Conservation (phyloP, 2,329 filamentous ascomycete genomes). For the Colletotrichum musae region DNA sequence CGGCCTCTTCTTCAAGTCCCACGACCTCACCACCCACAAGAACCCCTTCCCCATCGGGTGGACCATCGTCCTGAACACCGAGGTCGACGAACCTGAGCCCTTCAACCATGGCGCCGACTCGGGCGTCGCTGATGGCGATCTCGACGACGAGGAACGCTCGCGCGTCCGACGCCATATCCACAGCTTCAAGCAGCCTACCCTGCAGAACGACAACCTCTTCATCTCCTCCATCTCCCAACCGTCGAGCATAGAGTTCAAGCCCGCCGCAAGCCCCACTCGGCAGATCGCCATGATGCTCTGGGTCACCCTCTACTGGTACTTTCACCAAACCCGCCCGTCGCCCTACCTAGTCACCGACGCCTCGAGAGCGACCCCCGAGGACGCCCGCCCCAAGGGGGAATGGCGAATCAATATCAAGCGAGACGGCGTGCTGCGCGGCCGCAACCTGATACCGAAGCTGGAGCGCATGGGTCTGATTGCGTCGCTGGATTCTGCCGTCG, state of each 20-base stretch:
- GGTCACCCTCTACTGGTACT: conserved; percentile 97
- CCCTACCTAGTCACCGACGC: conserved; percentile 73
- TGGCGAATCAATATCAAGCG: conserved; percentile 89
- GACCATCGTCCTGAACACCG: conserved; percentile 88
- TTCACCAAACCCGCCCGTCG: conserved; percentile 85
- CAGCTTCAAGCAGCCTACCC: conserved; percentile 81
- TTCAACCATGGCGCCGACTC: conserved; percentile 27
- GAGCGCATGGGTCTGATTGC: conserved; percentile 93
- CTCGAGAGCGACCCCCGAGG: conserved; percentile 75
- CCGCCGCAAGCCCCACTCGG: conserved; percentile 83
- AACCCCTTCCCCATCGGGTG: conserved; percentile 87
- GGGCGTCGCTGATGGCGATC: conserved; percentile 48
- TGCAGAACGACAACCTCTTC: conserved; percentile 86
- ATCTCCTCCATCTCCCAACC: conserved; percentile 94
- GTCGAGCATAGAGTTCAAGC: conserved; percentile 83
- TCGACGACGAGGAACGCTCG: conserved; percentile 48
- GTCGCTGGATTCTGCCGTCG: conserved; percentile 82
- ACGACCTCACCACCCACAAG: conserved; percentile 78
- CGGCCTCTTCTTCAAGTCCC: conserved; percentile 90
- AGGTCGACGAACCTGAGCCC: conserved; percentile 54
- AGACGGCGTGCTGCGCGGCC: conserved; percentile 89
- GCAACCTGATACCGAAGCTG: conserved; percentile 88
- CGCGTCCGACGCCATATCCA: conserved; percentile 62
- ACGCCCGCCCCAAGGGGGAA: conserved; percentile 83
- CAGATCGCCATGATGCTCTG: conserved; percentile 98